phyloP scores from a whole-genome alignment of 805 yeast species.

The Metschnikowia continentalis region DNA sequence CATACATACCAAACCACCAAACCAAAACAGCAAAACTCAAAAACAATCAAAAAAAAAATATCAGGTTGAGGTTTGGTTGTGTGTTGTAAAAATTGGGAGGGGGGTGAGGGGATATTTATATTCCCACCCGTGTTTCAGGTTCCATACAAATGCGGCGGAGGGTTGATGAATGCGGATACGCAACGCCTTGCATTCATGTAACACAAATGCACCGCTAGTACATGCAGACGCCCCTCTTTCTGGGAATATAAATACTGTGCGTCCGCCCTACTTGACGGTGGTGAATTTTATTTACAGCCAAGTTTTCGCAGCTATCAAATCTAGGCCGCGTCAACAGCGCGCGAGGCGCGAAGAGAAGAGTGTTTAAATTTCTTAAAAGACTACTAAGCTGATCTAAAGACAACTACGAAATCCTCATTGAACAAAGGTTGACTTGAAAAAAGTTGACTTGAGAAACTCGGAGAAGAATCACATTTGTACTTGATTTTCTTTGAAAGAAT shows the following conservation, averaged over 20 bases:
- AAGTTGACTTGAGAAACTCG: too few species aligned
- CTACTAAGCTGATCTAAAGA: too few species aligned
- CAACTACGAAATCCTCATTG: too few species aligned
- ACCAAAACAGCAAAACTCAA: too few species aligned
- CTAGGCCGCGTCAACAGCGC: neutral
- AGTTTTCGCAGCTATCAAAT: neutral
- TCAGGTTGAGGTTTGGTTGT: too few species aligned
- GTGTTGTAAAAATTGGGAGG: neutral
- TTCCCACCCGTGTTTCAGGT: constrained; percentile 1
- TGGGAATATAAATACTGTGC: neutral
- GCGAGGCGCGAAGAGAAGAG: constrained; percentile 1
- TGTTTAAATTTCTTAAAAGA: neutral
- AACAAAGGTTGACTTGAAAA: too few species aligned
- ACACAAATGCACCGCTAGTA: neutral
- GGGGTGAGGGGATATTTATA: neutral
- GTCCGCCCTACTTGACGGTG: neutral
- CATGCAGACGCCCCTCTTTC: neutral
- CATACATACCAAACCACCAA: too few species aligned
- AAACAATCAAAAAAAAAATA: too few species aligned
- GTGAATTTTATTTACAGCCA: neutral
- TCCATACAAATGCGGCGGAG: neutral
- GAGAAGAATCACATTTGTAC: too few species aligned
- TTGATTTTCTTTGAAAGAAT: too few species aligned
- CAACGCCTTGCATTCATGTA: neutral
- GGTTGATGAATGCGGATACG: neutral